Base-by-base conservation (phyloP, 2,329 filamentous ascomycete genomes). In the Alternaria tenuissima region DNA sequence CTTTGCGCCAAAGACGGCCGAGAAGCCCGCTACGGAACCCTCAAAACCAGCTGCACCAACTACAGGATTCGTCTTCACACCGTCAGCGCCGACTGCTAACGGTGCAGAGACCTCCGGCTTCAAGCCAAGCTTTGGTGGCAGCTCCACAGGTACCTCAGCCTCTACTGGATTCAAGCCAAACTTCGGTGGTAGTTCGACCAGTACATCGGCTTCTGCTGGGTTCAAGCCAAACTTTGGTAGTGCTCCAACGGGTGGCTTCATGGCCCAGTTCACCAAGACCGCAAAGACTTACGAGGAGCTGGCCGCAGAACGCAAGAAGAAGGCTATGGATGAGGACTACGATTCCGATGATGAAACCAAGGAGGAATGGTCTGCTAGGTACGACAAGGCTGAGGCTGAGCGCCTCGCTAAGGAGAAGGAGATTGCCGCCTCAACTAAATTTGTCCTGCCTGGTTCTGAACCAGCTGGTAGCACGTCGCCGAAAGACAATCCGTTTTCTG, bases 301-400 rank as follows among this genome's bases (percentile, higher is more conserved):
- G 36, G 67, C 68, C 32, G 71, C 71, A 5, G 75, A 78, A 56
- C 73, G 71, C 7, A 78, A 78, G 65, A 65, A 72, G 57, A 78
- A 78, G 59, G 76, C 70, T 7, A 74, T 68, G 57, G 71, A 70
- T 12, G 76, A 68, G 30, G 76, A 78, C 30, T 77, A 66, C n/a
- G 76, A 79, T 53, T 75, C 72, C 2, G 76, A 79, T 32, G 74
- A 78, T 5, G 76, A 78, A 56, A 73, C 68, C 12, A 64, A 77
- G 48, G 74, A 71, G 54, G 63, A 76, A 47, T 78, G 74, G 72
- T 72, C 70, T 38, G 68, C 69, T 8, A 69, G 70, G 18, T 77
- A 71, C 34, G 74, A 78, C 47, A 61, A 68, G 26, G 52, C 72
- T 32, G 72, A 77, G 59, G 72, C 67, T 9, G 68, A 71, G 34